Base-by-base conservation (phyloP, 805 yeast species). In the Candida endomychidarum region DNA sequence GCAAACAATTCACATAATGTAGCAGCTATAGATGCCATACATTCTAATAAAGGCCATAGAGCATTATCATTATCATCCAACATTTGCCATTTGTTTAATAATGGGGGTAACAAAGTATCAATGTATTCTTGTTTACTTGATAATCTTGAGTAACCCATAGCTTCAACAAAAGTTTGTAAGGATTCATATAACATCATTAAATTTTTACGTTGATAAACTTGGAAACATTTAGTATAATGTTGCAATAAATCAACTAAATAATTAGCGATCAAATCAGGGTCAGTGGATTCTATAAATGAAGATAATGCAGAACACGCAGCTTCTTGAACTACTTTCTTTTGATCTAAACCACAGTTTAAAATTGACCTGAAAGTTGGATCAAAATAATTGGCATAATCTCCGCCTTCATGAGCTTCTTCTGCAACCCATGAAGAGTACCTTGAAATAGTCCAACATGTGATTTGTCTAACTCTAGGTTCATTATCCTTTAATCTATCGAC, bases 381-480 rank as follows among this genome's bases (percentile, higher is more conserved):
- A 56, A 86, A 83, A 53, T 83, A 84, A 46, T 67, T 74, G 7
- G 88, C 74, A 56, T 77, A 84, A 19, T 75, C 65, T 8, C 86
- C 83, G 30, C 80, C 78, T 30, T 67, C 70, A 41, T 68, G 71
- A 1, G 86, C 85, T 55, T 85, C 87, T 4, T 72, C 71, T 36
- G 86, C 77, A 16, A 91, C 83, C 96, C 96, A 89, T 2, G 75
- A 54, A 0, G 93, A 76, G 58, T 83, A 93, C 41, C 98, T 74
- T 31, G 96, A 83, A 33, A 93, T 65, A 0, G 98, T 86, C 99
- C 99, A 93, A 67, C 98, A 91, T 0, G 96, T 70, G 38, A 93
- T 93, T 60, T 88, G 95, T 49, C 98, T 75, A 4, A 93, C 95
- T 15, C 95, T 77, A 7, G 96, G 82, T 61, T 89, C 83, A 4